Percentiles rank a stretch among this genome's conserved stretches.
Conservation (phyloP, 2,329 filamentous ascomycete genomes). For the Aspergillus phoenicis region DNA sequence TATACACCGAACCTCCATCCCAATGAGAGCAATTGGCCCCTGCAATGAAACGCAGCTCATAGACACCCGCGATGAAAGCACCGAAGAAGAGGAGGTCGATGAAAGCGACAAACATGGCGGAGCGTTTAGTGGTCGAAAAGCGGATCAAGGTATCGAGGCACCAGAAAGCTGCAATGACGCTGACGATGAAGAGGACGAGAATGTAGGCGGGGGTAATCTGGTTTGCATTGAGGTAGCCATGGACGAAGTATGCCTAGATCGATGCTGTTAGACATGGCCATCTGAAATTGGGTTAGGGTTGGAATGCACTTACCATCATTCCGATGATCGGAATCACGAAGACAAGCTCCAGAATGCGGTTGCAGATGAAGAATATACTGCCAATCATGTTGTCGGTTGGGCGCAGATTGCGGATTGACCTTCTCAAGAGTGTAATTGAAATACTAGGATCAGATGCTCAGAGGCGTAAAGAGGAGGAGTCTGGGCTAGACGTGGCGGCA, state of each 20-base stretch:
- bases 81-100: constrained; percentile 65
- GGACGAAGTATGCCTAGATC: constrained; percentile 60
- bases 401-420: constrained; percentile 2
- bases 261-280: not conserved
- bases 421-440: not conserved
- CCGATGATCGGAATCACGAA: constrained; percentile 65
- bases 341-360: constrained; percentile 62
- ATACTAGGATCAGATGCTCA: not conserved
- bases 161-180: constrained; percentile 64
- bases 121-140: constrained; percentile 61
- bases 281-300: not conserved
- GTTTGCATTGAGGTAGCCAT: constrained; percentile 60
- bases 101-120: constrained; percentile 61
- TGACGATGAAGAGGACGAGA: constrained; percentile 67
- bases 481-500: not conserved
- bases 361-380: constrained; percentile 64
- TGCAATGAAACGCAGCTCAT: constrained; percentile 59
- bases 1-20: constrained; percentile 54
- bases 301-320: constrained; percentile 54
- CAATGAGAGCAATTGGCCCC: constrained; percentile 69
- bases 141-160: constrained; percentile 62
- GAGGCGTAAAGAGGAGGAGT: not conserved
- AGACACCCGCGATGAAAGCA: constrained; percentile 64
- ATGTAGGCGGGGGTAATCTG: constrained; percentile 62
- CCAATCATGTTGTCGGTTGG: constrained; percentile 48